phyloP scores from a whole-genome alignment of 768 basidiomycete genomes.

The Boletus pseudopeckii region DNA sequence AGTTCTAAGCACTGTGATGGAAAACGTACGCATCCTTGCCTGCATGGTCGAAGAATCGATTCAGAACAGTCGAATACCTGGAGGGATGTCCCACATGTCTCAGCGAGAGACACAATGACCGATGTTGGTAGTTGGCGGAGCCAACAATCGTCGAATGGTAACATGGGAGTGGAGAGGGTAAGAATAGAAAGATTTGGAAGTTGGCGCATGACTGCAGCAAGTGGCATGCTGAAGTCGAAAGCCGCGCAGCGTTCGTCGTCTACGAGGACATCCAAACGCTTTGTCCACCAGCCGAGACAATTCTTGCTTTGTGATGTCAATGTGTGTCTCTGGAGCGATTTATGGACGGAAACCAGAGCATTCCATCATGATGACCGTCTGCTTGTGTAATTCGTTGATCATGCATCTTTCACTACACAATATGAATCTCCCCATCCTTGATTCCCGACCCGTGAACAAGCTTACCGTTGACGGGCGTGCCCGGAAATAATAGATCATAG shows the following conservation, averaged over 20 bases:
- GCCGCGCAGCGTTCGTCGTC: conserved; percentile 25
- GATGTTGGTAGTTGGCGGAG: conserved; percentile 23
- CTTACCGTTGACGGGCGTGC: no score
- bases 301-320: conserved; percentile 2
- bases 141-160: conserved; percentile 25
- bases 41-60: conserved; percentile 28
- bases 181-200: conserved; percentile 25
- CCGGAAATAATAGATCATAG: conserved; percentile 25
- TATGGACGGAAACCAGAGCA: conserved; percentile 13
- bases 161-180: conserved; percentile 27
- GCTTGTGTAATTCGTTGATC: conserved; percentile 23
- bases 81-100: conserved; percentile 26
- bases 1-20: not conserved
- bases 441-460: not conserved
- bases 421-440: conserved; percentile 17
- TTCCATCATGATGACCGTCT: conserved; percentile 23
- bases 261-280: conserved; percentile 25
- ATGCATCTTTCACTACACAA: conserved; percentile 1
- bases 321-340: conserved; percentile 10
- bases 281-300: conserved; percentile 27
- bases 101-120: conserved; percentile 20
- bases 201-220: conserved; percentile 24
- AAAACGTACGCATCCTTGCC: conserved; percentile 13
- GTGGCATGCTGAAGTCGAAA: conserved; percentile 20
- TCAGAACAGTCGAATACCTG: conserved; percentile 31